A percentile compares a stretch with the other conserved stretches of the same genome.
Conservation (phyloP, 2,329 filamentous ascomycete species). For the Knoxdaviesia proteae region DNA sequence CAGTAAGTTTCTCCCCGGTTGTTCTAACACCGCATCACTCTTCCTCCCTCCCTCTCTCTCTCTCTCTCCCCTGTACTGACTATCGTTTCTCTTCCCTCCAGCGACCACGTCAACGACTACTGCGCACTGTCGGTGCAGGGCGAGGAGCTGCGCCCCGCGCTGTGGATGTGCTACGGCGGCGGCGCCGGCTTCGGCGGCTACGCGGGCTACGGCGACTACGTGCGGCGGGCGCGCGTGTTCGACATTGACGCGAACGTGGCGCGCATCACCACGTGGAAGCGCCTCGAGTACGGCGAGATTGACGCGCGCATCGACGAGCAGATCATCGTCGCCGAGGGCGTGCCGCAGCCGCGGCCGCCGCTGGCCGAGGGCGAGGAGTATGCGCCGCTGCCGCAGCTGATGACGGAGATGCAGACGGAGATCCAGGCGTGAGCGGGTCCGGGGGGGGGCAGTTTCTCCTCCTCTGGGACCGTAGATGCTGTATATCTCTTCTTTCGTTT, state of each 20-base stretch:
- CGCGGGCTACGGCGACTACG: conserved; percentile 70
- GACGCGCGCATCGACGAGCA: conserved; percentile 37
- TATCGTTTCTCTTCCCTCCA: conserved; percentile 10
- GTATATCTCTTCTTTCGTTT: no score
- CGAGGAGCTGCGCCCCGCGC: conserved; percentile 33
- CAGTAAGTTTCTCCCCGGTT: conserved; percentile 43
- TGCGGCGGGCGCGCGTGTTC: conserved; percentile 70
- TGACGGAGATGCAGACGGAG: conserved; percentile 3
- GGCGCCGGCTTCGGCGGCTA: conserved; percentile 88
- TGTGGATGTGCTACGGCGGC: conserved; percentile 98
- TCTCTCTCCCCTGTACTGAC: conserved; percentile 3
- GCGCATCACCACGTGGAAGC: conserved; percentile 79
- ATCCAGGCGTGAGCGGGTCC: background rate
- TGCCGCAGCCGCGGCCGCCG: conserved; percentile 14
- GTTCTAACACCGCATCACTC: background rate
- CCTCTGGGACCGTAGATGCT: no score
- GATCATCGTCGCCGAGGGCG: conserved; percentile 44
- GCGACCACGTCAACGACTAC: conserved; percentile 93
- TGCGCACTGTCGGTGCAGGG: conserved; percentile 45
- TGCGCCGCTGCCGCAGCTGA: conserved; percentile 3
- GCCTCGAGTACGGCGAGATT: conserved; percentile 48
- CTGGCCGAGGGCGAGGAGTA: conserved; percentile 2
- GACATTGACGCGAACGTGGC: conserved; percentile 86
- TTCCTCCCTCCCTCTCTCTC: background rate
- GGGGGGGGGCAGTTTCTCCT: no score